Percentiles rank a stretch among this genome's conserved stretches.
phyloP scores from a whole-genome alignment of 169 alveolate genomes.

The Eimeria falciformis region DNA sequence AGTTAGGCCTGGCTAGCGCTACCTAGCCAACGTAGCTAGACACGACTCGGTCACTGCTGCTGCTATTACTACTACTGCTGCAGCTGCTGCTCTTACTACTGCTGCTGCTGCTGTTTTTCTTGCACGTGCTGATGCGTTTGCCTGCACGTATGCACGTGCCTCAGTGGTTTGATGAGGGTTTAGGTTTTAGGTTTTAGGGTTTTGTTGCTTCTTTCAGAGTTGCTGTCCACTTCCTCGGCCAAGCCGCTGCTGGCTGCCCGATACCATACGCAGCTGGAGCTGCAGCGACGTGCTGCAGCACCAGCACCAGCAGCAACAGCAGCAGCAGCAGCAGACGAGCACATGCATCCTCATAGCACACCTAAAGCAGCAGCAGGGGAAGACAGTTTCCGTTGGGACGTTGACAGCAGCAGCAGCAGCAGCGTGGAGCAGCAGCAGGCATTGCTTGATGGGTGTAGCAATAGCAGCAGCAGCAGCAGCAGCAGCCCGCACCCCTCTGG shows the following conservation, averaged over 20 bases:
- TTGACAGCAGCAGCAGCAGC: not conserved
- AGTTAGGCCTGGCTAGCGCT: too few species aligned
- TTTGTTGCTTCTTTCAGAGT: slow-evolving; percentile 19
- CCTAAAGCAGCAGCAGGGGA: slow-evolving; percentile 6
- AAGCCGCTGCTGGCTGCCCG: slow-evolving; percentile 54
- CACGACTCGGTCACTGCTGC: too few species aligned
- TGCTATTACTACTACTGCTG: too few species aligned
- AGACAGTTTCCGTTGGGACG: too few species aligned
- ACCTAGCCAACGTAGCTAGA: too few species aligned
- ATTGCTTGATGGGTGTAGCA: not conserved
- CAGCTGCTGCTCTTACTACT: too few species aligned
- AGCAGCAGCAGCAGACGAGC: slow-evolving; percentile 7
- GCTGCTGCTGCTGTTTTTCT: too few species aligned
- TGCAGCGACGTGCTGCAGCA: slow-evolving; percentile 49
- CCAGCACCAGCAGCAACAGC: not conserved
- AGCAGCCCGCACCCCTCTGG: not conserved
- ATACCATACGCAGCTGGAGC: slow-evolving; percentile 27
- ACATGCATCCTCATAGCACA: not conserved
- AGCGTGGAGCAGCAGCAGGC: slow-evolving; percentile 15
- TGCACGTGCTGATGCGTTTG: too few species aligned
- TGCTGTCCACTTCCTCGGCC: slow-evolving; percentile 4
- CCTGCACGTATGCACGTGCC: too few species aligned
- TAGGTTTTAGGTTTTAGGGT: not conserved
- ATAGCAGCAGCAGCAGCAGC: not conserved
- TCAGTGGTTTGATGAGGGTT: not conserved